Percentiles rank a stretch among this genome's conserved stretches.
Conservation (phyloP, 441 rosid genomes). For the Erodium moschatum region DNA sequence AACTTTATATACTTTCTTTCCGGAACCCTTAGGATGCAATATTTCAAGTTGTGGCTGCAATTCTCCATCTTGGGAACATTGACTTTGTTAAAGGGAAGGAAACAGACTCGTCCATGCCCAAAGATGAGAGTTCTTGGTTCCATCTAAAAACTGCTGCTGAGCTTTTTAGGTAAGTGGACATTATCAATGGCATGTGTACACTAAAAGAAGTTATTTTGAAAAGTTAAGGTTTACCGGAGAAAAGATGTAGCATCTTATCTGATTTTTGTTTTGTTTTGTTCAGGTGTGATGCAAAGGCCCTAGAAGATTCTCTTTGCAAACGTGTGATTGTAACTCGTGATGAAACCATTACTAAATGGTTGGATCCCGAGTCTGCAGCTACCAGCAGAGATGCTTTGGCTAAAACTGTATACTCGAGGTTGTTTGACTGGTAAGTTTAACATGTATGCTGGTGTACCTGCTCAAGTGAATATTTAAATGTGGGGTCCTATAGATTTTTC, state of each 20-base stretch:
- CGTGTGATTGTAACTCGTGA: constrained; percentile 7
- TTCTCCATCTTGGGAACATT: constrained; percentile 88
- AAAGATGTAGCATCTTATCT: constrained; percentile 4
- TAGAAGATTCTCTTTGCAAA: constrained; percentile 11
- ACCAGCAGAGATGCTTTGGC: constrained; percentile 5
- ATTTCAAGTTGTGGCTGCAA: constrained; percentile 87
- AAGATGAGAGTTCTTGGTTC: constrained; percentile 61
- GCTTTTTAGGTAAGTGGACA: constrained; percentile 56
- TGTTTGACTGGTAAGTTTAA: constrained; percentile 10
- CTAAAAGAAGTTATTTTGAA: constrained; percentile 4
- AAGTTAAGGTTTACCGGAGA: not conserved
- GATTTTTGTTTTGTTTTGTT: not conserved
- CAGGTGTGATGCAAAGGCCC: constrained; percentile 7
- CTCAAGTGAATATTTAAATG: not conserved
- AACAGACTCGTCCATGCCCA: constrained; percentile 64
- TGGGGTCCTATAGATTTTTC: not conserved
- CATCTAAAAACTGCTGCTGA: constrained; percentile 78
- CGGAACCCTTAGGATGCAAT: constrained; percentile 56
- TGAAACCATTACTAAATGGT: not conserved
- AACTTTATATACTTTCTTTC: constrained; percentile 17
- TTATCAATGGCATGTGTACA: constrained; percentile 7
- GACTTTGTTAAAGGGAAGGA: constrained; percentile 77
- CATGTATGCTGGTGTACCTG: not conserved
- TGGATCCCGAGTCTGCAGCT: constrained; percentile 3
- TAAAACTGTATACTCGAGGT: constrained; percentile 7